phyloP scores from a whole-genome alignment of 2,329 filamentous ascomycete species.

The Didymella segeticola region DNA sequence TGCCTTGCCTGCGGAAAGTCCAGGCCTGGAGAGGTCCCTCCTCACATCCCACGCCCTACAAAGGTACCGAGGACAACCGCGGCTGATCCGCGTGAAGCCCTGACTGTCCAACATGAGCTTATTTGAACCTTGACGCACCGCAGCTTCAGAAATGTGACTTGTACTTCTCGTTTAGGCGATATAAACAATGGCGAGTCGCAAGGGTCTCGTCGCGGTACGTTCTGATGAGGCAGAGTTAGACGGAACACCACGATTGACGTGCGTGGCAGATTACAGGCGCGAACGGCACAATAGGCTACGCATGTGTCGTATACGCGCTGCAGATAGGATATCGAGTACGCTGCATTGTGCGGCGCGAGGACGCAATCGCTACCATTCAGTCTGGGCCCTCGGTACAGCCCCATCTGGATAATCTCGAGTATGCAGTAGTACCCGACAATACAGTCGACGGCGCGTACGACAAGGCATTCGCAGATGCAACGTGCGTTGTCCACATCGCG shows the following conservation, averaged over 20 bases:
- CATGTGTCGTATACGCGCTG: conserved; percentile 36
- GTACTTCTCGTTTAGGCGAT: background rate
- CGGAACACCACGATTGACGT: conserved; percentile 1
- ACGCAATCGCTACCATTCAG: conserved; percentile 34
- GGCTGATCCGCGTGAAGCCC: background rate
- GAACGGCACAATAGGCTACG: conserved; percentile 46
- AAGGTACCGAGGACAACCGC: conserved; percentile 10
- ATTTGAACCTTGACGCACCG: background rate
- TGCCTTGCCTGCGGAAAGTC: conserved; percentile 2
- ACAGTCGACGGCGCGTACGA: conserved; percentile 36
- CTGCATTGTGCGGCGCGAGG: conserved; percentile 40
- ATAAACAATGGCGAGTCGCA: conserved; percentile 15
- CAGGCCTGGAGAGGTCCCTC: background rate
- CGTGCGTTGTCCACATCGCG: conserved; percentile 42
- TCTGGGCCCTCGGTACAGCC: conserved; percentile 36
- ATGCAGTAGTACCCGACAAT: conserved; percentile 40
- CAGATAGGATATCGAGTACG: conserved; percentile 40
- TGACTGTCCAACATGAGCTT: background rate
- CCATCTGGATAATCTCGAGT: conserved; percentile 31
- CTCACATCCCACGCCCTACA: background rate
- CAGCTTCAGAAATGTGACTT: background rate
- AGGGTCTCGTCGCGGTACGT: conserved; percentile 37
- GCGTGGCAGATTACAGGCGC: conserved; percentile 41
- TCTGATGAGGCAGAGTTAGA: background rate
- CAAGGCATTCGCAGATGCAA: conserved; percentile 29